phyloP scores from a whole-genome alignment of 352 stramenopile species.

The Pelagophyceae sp. region DNA sequence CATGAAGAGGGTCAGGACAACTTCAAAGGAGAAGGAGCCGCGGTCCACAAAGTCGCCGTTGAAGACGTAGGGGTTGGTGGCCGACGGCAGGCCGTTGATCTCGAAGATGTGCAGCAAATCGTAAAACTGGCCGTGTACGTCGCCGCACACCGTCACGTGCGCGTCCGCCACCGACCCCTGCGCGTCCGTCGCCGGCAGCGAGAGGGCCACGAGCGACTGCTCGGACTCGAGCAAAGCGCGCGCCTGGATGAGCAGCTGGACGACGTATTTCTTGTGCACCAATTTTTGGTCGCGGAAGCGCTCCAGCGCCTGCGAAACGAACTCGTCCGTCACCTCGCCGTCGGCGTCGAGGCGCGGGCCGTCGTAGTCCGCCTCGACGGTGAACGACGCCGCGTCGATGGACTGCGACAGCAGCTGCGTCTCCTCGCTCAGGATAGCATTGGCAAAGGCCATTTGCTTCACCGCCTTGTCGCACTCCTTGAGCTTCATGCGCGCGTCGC shows the following conservation, averaged over 20 bases:
- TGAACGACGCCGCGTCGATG: conserved; percentile 68
- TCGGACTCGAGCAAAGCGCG: conserved; percentile 77
- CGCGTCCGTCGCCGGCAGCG: conserved; percentile 40
- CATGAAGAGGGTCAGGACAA: conserved; percentile 91
- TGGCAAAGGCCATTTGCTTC: conserved; percentile 54
- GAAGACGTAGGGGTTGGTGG: conserved; percentile 95
- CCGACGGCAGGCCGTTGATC: conserved; percentile 86
- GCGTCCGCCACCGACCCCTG: conserved; percentile 28
- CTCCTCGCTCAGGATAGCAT: conserved; percentile 88
- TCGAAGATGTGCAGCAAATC: conserved; percentile 99
- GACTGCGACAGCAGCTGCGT: conserved; percentile 79
- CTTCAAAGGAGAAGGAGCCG: conserved; percentile 94
- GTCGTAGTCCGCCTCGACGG: conserved; percentile 56
- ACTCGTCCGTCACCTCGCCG: conserved; percentile 27
- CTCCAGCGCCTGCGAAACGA: conserved; percentile 78
- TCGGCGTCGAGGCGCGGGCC: conserved; percentile 52
- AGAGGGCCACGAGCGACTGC: conserved; percentile 76
- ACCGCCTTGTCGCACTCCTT: conserved; percentile 92
- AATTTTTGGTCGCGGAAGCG: conserved; percentile 92
- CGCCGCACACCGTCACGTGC: conserved; percentile 86
- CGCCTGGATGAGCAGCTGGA: conserved; percentile 80
- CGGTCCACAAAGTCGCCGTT: conserved; percentile 99
- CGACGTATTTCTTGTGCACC: conserved; percentile 93
- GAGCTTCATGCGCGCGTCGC: conserved; percentile 76
- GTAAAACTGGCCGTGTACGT: conserved; percentile 99